These are phyloP conservation scores for Cucurbita argyrosperma DNA, from an alignment of 306 rosid species.

Conservation along the genomic window DNA sequence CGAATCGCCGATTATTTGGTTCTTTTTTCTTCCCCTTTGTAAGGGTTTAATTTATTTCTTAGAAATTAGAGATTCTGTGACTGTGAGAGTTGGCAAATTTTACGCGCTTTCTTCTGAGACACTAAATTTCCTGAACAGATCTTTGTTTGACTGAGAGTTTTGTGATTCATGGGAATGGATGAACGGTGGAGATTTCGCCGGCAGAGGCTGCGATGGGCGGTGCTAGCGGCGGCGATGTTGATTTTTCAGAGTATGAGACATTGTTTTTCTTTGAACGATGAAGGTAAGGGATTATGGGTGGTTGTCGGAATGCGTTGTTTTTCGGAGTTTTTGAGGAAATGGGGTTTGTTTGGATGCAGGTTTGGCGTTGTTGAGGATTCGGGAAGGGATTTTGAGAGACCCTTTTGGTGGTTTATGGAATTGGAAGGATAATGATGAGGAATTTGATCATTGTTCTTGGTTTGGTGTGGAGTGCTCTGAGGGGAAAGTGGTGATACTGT, in stretches of 20 bases:
- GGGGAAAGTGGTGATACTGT: constrained; percentile 53
- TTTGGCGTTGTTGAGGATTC: constrained; percentile 35
- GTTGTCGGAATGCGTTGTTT: not conserved
- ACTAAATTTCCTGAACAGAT: not conserved
- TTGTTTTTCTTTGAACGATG: constrained; percentile 25
- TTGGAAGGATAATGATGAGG: constrained; percentile 36
- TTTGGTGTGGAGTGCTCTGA: constrained; percentile 54
- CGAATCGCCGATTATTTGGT: not conserved
- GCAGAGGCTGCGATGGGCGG: constrained; percentile 13
- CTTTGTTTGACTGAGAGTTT: not conserved
- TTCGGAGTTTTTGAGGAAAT: not conserved
- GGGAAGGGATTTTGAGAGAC: constrained; percentile 36
- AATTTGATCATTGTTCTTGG: constrained; percentile 44
- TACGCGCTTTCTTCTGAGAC: constrained; percentile 31
- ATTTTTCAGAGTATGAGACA: constrained; percentile 11
- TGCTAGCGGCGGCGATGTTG: constrained; percentile 8
- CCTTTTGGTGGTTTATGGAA: constrained; percentile 31
- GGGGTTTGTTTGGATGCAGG: constrained; percentile 36
- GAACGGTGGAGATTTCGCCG: constrained; percentile 26
- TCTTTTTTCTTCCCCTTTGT: not conserved
- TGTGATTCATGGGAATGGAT: not conserved
- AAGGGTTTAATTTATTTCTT: not conserved
- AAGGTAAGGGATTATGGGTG: constrained; percentile 20
- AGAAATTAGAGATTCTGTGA: not conserved
- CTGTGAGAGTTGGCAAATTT: constrained; percentile 9